phyloP scores from a whole-genome alignment of 805 yeast genomes.

The Naumovozyma castellii region DNA sequence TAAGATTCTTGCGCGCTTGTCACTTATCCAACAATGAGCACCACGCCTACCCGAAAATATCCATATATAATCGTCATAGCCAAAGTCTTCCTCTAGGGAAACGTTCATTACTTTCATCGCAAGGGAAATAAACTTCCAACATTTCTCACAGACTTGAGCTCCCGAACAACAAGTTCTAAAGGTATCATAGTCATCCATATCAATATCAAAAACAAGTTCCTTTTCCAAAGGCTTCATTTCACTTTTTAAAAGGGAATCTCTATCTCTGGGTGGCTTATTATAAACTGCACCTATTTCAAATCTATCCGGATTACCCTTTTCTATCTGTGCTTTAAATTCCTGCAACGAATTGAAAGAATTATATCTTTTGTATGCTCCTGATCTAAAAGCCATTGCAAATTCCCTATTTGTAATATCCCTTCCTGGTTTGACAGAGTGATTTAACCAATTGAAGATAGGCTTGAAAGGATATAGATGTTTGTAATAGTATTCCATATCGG shows the following conservation, averaged over 20 bases:
- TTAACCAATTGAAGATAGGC: conserved; percentile 77
- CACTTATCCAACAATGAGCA: conserved; percentile 97
- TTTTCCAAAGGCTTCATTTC: conserved; percentile 75
- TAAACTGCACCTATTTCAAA: conserved; percentile 94
- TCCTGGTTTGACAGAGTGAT: conserved; percentile 69
- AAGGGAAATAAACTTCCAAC: conserved; percentile 87
- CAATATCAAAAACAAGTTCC: conserved; percentile 92
- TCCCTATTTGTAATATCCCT: conserved; percentile 81
- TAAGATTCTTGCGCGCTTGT: conserved; percentile 62
- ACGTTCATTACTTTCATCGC: conserved; percentile 68
- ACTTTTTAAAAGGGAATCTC: conserved; percentile 64
- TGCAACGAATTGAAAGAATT: conserved; percentile 58
- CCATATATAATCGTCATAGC: conserved; percentile 81
- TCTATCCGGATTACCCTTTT: conserved; percentile 70
- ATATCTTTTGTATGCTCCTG: conserved; percentile 87
- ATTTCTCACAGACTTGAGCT: conserved; percentile 73
- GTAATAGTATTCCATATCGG: conserved; percentile 68
- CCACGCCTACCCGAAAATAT: conserved; percentile 98
- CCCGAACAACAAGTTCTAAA: conserved; percentile 88
- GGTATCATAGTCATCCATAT: conserved; percentile 92
- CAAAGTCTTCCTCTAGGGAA: conserved; percentile 79
- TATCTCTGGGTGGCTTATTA: conserved; percentile 74
- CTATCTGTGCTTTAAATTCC: conserved; percentile 72
- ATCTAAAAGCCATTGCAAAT: conserved; percentile 80
- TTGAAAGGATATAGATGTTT: conserved; percentile 66